Conservation (phyloP, 163 green algal genomes). For the Chloroidium sp. region DNA sequence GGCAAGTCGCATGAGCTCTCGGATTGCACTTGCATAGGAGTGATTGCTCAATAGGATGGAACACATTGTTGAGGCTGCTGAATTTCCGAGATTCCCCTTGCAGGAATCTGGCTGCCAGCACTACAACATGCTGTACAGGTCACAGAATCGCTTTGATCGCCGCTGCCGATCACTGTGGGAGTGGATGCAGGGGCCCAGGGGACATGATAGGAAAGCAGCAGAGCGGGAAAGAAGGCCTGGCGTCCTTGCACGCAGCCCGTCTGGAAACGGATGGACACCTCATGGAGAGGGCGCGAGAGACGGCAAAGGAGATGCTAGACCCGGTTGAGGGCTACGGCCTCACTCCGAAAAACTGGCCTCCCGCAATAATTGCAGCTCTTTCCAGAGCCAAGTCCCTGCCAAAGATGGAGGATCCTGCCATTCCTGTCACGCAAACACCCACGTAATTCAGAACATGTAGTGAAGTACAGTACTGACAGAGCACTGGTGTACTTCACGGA, state of each 20-base stretch:
- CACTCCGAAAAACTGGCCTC: slow-evolving; percentile 8
- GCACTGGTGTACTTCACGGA: no score
- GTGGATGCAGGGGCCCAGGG: slow-evolving; percentile 26
- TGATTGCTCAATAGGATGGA: background rate
- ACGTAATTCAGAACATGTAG: no score
- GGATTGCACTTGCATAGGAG: no score
- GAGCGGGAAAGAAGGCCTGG: slow-evolving; percentile 19
- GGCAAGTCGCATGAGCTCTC: no score
- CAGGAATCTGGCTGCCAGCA: background rate
- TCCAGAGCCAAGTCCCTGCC: slow-evolving; percentile 12
- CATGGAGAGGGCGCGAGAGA: slow-evolving; percentile 29
- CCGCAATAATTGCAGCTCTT: slow-evolving; percentile 12
- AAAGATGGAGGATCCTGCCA: slow-evolving; percentile 8
- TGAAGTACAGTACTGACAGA: no score
- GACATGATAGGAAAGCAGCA: slow-evolving; percentile 36
- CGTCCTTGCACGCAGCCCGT: slow-evolving; percentile 13
- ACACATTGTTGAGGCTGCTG: background rate
- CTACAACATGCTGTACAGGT: no score
- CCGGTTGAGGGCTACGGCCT: background rate
- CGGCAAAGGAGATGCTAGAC: slow-evolving; percentile 15
- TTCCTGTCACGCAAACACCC: no score
- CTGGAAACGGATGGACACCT: slow-evolving; percentile 33
- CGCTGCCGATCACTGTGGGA: background rate
- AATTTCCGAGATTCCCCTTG: background rate
- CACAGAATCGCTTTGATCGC: background rate